A percentile compares a stretch with the other conserved stretches of the same genome.
These are phyloP conservation scores for Geum urbanum DNA, from an alignment of 306 rosid genomes.

Conservation along the genomic window DNA sequence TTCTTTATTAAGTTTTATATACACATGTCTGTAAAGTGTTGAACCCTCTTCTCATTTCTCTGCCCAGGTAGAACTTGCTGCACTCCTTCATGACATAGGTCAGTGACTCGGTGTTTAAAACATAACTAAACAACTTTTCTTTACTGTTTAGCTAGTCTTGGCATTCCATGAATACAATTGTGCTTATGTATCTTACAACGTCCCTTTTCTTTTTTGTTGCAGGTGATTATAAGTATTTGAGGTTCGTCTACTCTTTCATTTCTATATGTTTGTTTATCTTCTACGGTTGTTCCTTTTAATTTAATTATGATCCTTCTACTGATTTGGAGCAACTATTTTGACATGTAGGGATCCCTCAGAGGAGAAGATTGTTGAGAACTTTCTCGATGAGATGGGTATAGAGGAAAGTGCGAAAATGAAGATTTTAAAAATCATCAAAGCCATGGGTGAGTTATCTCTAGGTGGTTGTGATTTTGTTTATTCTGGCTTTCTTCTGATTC, in stretches of 20 bases:
- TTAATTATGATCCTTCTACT: conserved; percentile 32
- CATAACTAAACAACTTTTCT: too few species aligned
- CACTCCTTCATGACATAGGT: conserved; percentile 89
- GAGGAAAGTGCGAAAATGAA: conserved; percentile 48
- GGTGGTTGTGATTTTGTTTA: background rate
- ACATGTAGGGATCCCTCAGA: conserved; percentile 63
- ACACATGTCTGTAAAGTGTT: background rate
- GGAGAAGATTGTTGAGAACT: conserved; percentile 58
- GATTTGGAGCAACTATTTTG: background rate
- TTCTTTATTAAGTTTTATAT: background rate
- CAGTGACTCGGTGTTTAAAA: too few species aligned
- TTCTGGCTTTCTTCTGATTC: background rate
- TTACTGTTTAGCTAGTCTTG: too few species aligned
- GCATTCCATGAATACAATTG: too few species aligned
- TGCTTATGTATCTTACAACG: too few species aligned
- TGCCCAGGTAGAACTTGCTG: conserved; percentile 83
- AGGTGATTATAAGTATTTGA: conserved; percentile 56
- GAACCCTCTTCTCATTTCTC: background rate
- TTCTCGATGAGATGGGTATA: conserved; percentile 67
- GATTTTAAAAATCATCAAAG: conserved; percentile 57
- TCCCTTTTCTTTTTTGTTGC: conserved; percentile 19
- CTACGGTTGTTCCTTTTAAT: background rate
- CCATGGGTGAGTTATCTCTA: conserved; percentile 57
- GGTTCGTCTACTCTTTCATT: background rate
- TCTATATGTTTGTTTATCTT: background rate